These are phyloP conservation scores for Poronia punctata DNA, from an alignment of 495 filamentous ascomycete genomes.

Conservation along the genomic window DNA sequence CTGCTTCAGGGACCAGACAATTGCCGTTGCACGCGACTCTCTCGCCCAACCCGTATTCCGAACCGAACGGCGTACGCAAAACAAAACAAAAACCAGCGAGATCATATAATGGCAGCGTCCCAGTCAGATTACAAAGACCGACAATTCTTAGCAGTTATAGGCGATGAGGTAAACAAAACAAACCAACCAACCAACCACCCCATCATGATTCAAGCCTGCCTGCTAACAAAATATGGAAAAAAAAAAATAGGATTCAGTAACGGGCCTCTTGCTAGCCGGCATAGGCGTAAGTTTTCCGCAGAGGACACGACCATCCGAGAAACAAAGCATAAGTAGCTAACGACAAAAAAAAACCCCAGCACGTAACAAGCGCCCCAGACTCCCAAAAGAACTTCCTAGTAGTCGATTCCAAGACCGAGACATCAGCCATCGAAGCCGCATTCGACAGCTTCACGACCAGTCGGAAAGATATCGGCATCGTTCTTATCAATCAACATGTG, in stretches of 20 bases:
- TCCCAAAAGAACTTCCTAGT: constrained; percentile 95
- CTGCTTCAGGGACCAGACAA: no score
- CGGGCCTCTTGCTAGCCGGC: constrained; percentile 86
- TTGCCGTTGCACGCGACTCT: no score
- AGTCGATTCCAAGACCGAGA: constrained; percentile 89
- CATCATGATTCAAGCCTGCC: neutral
- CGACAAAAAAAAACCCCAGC: constrained; percentile 19
- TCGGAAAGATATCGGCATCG: constrained; percentile 90
- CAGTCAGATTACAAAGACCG: constrained; percentile 72
- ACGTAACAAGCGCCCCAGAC: constrained; percentile 55
- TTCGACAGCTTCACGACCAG: constrained; percentile 84
- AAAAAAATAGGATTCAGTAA: constrained; percentile 73
- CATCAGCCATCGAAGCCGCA: constrained; percentile 75
- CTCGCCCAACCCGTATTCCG: no score
- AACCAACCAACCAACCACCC: neutral
- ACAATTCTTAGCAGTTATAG: constrained; percentile 95
- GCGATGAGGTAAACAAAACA: constrained; percentile 69
- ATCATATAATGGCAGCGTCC: constrained; percentile 48
- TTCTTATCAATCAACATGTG: constrained; percentile 98
- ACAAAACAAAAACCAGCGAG: no score
- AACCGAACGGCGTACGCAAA: no score
- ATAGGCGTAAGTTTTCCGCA: constrained; percentile 65
- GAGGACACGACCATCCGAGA: neutral
- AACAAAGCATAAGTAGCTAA: constrained; percentile 4
- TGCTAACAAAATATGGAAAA: constrained; percentile 19